Base-by-base conservation (phyloP, 176 grass and related monocot genomes). In the Lolium rigidum region DNA sequence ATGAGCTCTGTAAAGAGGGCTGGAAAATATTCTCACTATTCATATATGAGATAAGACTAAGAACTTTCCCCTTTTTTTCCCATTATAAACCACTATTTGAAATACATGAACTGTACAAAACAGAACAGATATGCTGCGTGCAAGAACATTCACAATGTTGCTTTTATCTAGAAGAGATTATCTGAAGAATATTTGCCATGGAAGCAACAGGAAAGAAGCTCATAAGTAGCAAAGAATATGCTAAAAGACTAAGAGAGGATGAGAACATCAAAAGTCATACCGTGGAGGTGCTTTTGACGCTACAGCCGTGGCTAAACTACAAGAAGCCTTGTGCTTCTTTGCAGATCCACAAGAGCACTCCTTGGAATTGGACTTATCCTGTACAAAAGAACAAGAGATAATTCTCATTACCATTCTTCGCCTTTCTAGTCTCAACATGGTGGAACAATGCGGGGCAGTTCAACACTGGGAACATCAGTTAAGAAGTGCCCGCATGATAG, bases 341-440 rank as follows among this genome's bases (percentile, higher is more conserved):
- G 77, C 70, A 62, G 93, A 95, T 82, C 86, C 86, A 78, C 93
- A 92, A 35, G 88, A 82, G 65, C 93, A 90, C 37, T 78, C 88
- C 69, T 89, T 92, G 60, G 70, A 79, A 82, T 88, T 82, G 9
- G 76, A 57, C 61, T 79, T 90, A 6, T 83, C 86, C 89, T 80
- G 70, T 54, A 79, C 0, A 78, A 61, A 39, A 37, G 74, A 16
- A n/a, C 39, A 24, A 77, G 31, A 18, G 9, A 81, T 4, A 31
- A 38, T 78, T 31, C 24, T 48, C 37, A 58, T 90, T 71, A 44
- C 20, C 4, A 46, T 85, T 9, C 62, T 85, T 9, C 62, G 26
- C 64, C 5, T 44, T 80, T 56, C 31, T 68, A 38, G 7, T 22
- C 22, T 68, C 41, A 63, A n/a, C 63, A 82, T 38, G 59, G 69